These are phyloP conservation scores for Musa acuminata DNA, from an alignment of 176 grass and related monocot species.

Conservation along the genomic window DNA sequence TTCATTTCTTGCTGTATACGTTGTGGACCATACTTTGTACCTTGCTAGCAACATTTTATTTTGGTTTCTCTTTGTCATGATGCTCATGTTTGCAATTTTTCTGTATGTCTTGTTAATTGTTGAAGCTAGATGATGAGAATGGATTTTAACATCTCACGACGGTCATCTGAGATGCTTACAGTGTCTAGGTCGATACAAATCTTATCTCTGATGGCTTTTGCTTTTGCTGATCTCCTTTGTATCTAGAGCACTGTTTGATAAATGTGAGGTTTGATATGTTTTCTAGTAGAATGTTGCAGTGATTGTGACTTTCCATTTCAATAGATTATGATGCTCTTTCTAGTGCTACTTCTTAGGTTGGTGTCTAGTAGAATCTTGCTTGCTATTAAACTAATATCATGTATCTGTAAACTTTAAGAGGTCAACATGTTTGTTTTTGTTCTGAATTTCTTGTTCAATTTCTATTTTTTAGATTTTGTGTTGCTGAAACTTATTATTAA, in stretches of 20 bases:
- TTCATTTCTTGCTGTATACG: background rate
- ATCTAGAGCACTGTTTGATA: background rate
- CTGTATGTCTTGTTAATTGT: background rate
- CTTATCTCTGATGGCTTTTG: background rate
- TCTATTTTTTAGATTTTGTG: background rate
- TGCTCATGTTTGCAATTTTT: background rate
- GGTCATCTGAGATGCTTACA: conserved; percentile 1
- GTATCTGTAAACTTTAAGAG: no score
- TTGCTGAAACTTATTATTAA: background rate
- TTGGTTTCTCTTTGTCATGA: background rate
- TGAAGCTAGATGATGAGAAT: conserved; percentile 4
- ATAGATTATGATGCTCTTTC: no score
- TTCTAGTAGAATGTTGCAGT: background rate
- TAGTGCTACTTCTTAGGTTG: no score
- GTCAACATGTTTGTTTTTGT: no score
- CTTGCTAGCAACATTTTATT: background rate
- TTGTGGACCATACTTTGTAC: no score
- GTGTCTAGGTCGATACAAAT: conserved; percentile 2
- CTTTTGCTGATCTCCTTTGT: background rate
- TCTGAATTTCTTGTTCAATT: background rate
- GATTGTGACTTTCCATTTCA: no score
- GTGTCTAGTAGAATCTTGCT: no score
- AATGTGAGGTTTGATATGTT: background rate
- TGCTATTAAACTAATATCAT: no score
- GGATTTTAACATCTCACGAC: conserved; percentile 7